Evolutionary conservation across 2,329 filamentous ascomycete genomes (phyloP).

Genomic region (Ophiostoma himal-ulmi): DNA sequence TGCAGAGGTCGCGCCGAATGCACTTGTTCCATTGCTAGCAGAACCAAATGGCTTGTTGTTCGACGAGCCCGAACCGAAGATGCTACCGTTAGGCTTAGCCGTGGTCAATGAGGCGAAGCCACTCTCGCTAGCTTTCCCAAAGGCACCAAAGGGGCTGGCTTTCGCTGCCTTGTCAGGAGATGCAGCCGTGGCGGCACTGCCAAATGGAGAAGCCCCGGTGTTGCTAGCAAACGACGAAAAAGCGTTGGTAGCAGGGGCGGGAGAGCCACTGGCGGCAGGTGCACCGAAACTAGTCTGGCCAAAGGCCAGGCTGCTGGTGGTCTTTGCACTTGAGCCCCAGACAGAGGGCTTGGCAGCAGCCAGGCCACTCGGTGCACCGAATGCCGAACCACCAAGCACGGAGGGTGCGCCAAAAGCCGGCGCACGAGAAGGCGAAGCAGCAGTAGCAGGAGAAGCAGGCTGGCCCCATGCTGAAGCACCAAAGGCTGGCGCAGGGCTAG

Average conservation of each 20-base stretch:
- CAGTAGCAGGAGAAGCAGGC: conserved; percentile 27
- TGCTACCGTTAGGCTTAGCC: conserved; percentile 33
- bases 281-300: conserved; percentile 48
- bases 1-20: conserved; percentile 27
- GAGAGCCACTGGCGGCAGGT: conserved; percentile 33
- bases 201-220: conserved; percentile 23
- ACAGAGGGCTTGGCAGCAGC: conserved; percentile 31
- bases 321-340: conserved; percentile 30
- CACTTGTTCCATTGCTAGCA: not conserved
- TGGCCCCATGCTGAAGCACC: conserved; percentile 45
- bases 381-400: conserved; percentile 28
- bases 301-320: conserved; percentile 42
- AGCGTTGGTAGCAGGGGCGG: conserved; percentile 27
- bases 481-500: conserved; percentile 19
- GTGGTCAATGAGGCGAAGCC: conserved; percentile 50
- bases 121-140: conserved; percentile 28
- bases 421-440: conserved; percentile 31
- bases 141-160: conserved; percentile 27
- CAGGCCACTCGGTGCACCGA: conserved; percentile 37
- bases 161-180: conserved; percentile 21
- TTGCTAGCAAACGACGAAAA: conserved; percentile 29
- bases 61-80: conserved; percentile 31
- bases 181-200: conserved; percentile 28
- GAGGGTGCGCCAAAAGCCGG: conserved; percentile 46
- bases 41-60: not conserved